Conservation (phyloP, 306 rosid species). For the Cyamopsis tetragonoloba region DNA sequence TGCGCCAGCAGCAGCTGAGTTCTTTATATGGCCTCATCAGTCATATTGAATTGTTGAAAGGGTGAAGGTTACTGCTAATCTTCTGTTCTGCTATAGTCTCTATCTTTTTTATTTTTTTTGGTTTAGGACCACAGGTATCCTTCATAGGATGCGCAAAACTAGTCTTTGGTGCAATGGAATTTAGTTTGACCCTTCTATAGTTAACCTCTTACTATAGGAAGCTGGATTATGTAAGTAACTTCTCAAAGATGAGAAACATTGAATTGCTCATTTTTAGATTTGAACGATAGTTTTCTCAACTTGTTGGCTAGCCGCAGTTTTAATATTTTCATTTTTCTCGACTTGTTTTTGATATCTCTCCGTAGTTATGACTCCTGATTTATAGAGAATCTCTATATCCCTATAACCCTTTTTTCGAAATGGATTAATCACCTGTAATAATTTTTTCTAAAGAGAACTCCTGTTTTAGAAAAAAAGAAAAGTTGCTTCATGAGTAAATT, state of each 20-base stretch:
- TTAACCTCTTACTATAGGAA: slow-evolving; percentile 29
- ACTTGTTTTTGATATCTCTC: not conserved
- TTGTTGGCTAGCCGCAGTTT: not conserved
- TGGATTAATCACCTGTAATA: no score
- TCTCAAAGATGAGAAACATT: slow-evolving; percentile 24
- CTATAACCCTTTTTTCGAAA: no score
- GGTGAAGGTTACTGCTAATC: not conserved
- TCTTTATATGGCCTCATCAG: slow-evolving; percentile 69
- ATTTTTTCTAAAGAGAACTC: no score
- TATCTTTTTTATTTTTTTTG: no score
- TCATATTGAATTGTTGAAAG: slow-evolving; percentile 39
- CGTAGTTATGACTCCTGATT: no score
- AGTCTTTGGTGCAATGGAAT: slow-evolving; percentile 17
- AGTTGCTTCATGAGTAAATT: no score
- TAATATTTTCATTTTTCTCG: not conserved
- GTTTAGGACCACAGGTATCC: no score
- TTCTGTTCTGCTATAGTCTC: slow-evolving; percentile 31
- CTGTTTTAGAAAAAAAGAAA: no score
- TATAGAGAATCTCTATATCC: no score
- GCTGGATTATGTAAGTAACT: slow-evolving; percentile 38
- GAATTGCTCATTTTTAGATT: not conserved
- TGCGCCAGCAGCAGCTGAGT: slow-evolving; percentile 49
- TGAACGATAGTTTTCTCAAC: not conserved
- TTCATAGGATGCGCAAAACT: no score
- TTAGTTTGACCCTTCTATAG: slow-evolving; percentile 38